Evolutionary conservation across 352 stramenopile species (phyloP).

Genomic region (Vaucheria bursata): DNA sequence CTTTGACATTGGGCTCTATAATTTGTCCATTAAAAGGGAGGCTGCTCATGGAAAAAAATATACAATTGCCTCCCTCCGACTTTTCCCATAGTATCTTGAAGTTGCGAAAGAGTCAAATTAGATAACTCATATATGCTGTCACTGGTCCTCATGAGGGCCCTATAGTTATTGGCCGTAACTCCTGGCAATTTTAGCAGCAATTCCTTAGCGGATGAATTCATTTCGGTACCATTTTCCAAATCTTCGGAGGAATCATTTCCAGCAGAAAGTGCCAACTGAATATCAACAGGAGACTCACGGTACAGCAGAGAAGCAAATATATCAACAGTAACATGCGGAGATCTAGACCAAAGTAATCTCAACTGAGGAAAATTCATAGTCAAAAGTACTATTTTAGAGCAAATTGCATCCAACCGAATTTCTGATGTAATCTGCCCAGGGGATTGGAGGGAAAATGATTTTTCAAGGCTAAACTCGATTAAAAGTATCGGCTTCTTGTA

Average conservation of each 20-base stretch:
- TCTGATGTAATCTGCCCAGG: constrained; percentile 76
- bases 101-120: constrained; percentile 10
- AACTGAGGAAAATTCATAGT: constrained; percentile 85
- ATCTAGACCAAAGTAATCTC: constrained; percentile 81
- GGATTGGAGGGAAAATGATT: constrained; percentile 65
- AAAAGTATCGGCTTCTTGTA: constrained; percentile 82
- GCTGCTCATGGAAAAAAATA: constrained; percentile 26
- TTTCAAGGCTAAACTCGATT: constrained; percentile 82
- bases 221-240: constrained; percentile 54
- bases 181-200: constrained; percentile 87
- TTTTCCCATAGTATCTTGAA: constrained; percentile 4
- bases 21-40: not conserved
- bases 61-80: constrained; percentile 19
- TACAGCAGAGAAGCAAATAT: constrained; percentile 71
- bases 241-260: too few species aligned
- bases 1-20: too few species aligned
- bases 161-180: constrained; percentile 84
- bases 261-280: constrained; percentile 51
- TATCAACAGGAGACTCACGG: constrained; percentile 66
- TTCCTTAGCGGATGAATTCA: constrained; percentile 78
- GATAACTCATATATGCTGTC: constrained; percentile 18
- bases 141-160: constrained; percentile 54
- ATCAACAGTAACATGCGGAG: constrained; percentile 53
- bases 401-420: constrained; percentile 79
- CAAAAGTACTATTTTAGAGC: constrained; percentile 86